These are phyloP conservation scores for Chaetomiaceae sp. DNA, from an alignment of 2,329 filamentous ascomycete genomes.

Conservation along the genomic window DNA sequence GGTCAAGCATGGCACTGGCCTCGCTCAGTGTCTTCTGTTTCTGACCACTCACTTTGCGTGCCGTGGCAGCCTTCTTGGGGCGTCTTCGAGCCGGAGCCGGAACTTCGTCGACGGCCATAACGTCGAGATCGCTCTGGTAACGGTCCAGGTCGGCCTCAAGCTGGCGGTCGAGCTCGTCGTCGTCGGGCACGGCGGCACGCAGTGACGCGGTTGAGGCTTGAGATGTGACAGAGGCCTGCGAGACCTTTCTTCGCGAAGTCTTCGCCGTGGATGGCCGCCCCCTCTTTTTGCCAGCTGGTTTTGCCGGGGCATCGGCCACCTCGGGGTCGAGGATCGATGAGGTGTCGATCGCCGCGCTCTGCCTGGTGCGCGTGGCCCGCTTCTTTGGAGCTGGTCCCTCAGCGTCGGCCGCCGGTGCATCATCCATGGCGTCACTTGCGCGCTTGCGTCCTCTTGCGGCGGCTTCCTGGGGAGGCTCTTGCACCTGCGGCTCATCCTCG, in stretches of 20 bases:
- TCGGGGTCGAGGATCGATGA: slow-evolving; percentile 41
- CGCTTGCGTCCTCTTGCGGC: slow-evolving; percentile 57
- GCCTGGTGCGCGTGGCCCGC: slow-evolving; percentile 48
- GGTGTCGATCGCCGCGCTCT: slow-evolving; percentile 41
- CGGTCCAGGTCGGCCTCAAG: slow-evolving; percentile 61
- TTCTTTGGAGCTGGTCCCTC: slow-evolving; percentile 56
- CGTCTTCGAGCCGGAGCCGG: slow-evolving; percentile 30
- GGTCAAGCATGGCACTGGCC: slow-evolving; percentile 52
- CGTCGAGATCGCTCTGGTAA: slow-evolving; percentile 51
- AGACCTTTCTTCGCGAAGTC: slow-evolving; percentile 46
- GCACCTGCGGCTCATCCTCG: slow-evolving; percentile 35
- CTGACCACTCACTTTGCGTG: slow-evolving; percentile 28
- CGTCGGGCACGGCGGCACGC: slow-evolving; percentile 45
- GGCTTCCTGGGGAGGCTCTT: slow-evolving; percentile 36
- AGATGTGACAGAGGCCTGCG: slow-evolving; percentile 43
- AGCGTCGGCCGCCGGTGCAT: slow-evolving; percentile 38
- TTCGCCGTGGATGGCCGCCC: slow-evolving; percentile 41
- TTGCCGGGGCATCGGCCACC: slow-evolving; percentile 37
- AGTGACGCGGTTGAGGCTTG: slow-evolving; percentile 40
- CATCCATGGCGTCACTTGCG: slow-evolving; percentile 55
- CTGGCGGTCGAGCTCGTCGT: slow-evolving; percentile 63
- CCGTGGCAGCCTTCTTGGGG: slow-evolving; percentile 27
- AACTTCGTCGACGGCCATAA: slow-evolving; percentile 39
- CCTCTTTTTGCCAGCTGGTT: slow-evolving; percentile 40
- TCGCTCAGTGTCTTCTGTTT: slow-evolving; percentile 30